Conservation (phyloP, 495 filamentous ascomycete genomes). For the Hypoxylon perforatum region DNA sequence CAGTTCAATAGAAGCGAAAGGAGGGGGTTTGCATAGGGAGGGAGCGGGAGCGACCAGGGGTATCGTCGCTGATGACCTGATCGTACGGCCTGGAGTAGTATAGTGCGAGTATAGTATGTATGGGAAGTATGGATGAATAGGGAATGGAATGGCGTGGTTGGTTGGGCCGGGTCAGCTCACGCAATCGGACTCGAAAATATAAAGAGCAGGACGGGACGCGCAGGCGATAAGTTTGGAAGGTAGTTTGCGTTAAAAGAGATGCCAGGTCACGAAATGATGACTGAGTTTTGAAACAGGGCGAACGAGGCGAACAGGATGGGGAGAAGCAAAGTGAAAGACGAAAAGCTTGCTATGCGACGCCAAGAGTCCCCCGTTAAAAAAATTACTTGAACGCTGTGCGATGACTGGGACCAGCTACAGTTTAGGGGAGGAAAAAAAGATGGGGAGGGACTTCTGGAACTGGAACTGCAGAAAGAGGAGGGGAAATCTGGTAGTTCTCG, state of each 20-base stretch:
- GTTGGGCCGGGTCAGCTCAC: slow-evolving; percentile 22
- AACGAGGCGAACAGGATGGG: background rate
- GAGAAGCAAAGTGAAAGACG: background rate
- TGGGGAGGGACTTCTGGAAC: background rate
- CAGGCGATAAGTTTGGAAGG: slow-evolving; percentile 8
- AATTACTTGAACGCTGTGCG: slow-evolving; percentile 15
- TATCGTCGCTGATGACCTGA: slow-evolving; percentile 39
- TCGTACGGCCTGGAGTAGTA: slow-evolving; percentile 40
- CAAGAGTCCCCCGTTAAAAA: slow-evolving; percentile 37
- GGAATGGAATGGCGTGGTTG: slow-evolving; percentile 30
- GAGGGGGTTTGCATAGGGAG: slow-evolving; percentile 43
- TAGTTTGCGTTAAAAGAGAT: background rate
- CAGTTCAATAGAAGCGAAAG: slow-evolving; percentile 38
- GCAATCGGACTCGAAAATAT: slow-evolving; percentile 28
- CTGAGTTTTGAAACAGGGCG: slow-evolving; percentile 8
- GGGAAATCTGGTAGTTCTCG: background rate
- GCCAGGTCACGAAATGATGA: background rate
- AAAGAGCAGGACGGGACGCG: slow-evolving; percentile 27
- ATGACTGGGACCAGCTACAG: background rate
- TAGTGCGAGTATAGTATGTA: slow-evolving; percentile 37
- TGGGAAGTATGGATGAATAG: slow-evolving; percentile 35
- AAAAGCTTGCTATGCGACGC: slow-evolving; percentile 47
- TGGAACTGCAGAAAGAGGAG: background rate
- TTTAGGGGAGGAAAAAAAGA: slow-evolving; percentile 13
- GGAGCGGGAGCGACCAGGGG: slow-evolving; percentile 31